These are phyloP conservation scores for Solanum virginianum DNA, from an alignment of 257 asterid species.

Conservation along the genomic window DNA sequence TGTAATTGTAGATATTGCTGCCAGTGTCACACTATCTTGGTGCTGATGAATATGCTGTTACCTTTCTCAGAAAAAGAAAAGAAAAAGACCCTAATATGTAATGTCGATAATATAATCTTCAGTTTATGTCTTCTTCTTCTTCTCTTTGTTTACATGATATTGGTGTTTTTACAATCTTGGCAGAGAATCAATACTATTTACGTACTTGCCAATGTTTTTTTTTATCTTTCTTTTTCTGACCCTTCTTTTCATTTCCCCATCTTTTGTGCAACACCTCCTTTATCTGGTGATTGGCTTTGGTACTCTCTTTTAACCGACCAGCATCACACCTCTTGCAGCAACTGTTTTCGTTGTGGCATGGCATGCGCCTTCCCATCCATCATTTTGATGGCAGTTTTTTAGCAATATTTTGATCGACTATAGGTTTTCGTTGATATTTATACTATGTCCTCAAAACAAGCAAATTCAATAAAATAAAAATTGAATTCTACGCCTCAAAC, in stretches of 20 bases:
- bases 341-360: background rate
- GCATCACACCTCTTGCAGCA: background rate
- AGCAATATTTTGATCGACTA: background rate
- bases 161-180: background rate
- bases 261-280: background rate
- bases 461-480: background rate
- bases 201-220: background rate
- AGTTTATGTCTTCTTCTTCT: background rate
- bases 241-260: background rate
- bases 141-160: background rate
- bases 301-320: background rate
- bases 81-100: background rate
- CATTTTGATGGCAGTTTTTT: background rate
- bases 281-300: background rate
- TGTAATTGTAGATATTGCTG: background rate
- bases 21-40: background rate
- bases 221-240: background rate
- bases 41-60: background rate
- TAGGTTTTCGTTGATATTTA: background rate
- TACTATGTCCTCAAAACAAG: background rate
- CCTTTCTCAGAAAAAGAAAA: background rate
- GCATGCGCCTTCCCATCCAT: background rate
- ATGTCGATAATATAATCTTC: background rate
- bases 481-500: background rate
- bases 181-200: background rate